Percentiles rank a stretch among this genome's conserved stretches.
These are phyloP conservation scores for Phycomyces nitens DNA, from an alignment of 192 early-diverging fungal species.

Conservation along the genomic window DNA sequence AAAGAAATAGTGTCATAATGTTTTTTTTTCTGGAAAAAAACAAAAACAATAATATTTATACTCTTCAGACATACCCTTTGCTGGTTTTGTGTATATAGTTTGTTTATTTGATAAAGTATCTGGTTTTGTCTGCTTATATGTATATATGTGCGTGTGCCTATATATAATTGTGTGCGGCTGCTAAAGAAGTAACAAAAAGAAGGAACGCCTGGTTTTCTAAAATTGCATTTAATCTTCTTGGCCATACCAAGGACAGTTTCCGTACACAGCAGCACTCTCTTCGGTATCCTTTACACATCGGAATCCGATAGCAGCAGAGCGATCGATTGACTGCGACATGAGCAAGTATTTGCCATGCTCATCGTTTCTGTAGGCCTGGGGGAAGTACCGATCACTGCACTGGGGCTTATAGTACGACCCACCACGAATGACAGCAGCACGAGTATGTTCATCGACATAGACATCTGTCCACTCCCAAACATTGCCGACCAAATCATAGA, in stretches of 20 bases:
- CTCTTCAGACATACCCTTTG: too few species aligned
- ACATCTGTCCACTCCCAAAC: slow-evolving; percentile 28
- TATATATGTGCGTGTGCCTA: too few species aligned
- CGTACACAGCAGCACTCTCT: slow-evolving; percentile 21
- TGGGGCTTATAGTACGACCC: slow-evolving; percentile 19
- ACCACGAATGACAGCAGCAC: slow-evolving; percentile 24
- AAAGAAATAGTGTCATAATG: too few species aligned
- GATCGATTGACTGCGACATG: slow-evolving; percentile 20
- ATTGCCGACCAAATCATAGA: slow-evolving; percentile 26
- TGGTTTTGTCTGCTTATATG: too few species aligned
- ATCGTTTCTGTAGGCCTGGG: slow-evolving; percentile 19
- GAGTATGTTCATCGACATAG: slow-evolving; percentile 14
- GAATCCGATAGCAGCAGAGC: slow-evolving; percentile 24
- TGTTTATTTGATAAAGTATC: too few species aligned
- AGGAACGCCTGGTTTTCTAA: too few species aligned
- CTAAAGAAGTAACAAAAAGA: too few species aligned
- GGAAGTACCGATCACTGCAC: slow-evolving; percentile 14
- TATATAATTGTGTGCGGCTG: too few species aligned
- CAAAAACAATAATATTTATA: too few species aligned
- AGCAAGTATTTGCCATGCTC: slow-evolving; percentile 22
- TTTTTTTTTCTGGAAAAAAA: too few species aligned
- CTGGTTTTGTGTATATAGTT: too few species aligned
- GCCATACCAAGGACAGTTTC: slow-evolving; percentile 19
- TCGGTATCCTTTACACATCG: slow-evolving; percentile 22
- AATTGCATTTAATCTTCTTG: slow-evolving; percentile 1